phyloP scores from a whole-genome alignment of 257 asterid genomes.

The Leptodermis oblonga region DNA sequence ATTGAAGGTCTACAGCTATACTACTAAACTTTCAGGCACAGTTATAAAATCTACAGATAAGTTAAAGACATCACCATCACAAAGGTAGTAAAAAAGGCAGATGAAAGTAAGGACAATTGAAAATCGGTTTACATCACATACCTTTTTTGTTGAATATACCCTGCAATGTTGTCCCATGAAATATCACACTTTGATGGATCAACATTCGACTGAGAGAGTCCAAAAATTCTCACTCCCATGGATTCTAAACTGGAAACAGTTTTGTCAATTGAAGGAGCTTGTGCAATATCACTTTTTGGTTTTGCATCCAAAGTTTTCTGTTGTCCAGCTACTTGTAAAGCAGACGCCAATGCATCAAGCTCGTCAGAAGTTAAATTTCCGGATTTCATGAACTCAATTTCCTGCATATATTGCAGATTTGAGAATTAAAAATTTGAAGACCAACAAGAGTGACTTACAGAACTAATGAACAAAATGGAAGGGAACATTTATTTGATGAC shows the following conservation, averaged over 20 bases:
- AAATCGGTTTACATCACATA: slow-evolving; percentile 19
- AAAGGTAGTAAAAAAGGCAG: not conserved
- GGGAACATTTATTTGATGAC: not conserved
- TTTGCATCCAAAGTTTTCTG: slow-evolving; percentile 37
- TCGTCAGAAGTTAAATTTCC: slow-evolving; percentile 73
- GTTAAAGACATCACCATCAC: too few species aligned
- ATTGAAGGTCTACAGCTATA: slow-evolving; percentile 7
- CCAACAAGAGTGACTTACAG: not conserved
- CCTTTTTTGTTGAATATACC: slow-evolving; percentile 84
- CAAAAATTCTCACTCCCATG: slow-evolving; percentile 87
- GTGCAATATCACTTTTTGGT: slow-evolving; percentile 41
- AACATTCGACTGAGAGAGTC: slow-evolving; percentile 43
- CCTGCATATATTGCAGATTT: slow-evolving; percentile 42
- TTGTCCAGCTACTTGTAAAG: slow-evolving; percentile 62
- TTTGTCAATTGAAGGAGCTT: slow-evolving; percentile 42
- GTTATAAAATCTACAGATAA: slow-evolving; percentile 72
- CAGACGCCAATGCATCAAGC: slow-evolving; percentile 77
- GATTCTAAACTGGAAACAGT: slow-evolving; percentile 64
- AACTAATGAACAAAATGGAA: not conserved
- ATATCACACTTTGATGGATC: slow-evolving; percentile 47
- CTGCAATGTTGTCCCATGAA: slow-evolving; percentile 97
- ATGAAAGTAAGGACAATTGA: slow-evolving; percentile 18
- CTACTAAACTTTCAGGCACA: slow-evolving; percentile 68
- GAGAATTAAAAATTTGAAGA: slow-evolving; percentile 13
- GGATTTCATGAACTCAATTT: slow-evolving; percentile 80